Base-by-base conservation (phyloP, 306 rosid species). In the Castanopsis chinensis region DNA sequence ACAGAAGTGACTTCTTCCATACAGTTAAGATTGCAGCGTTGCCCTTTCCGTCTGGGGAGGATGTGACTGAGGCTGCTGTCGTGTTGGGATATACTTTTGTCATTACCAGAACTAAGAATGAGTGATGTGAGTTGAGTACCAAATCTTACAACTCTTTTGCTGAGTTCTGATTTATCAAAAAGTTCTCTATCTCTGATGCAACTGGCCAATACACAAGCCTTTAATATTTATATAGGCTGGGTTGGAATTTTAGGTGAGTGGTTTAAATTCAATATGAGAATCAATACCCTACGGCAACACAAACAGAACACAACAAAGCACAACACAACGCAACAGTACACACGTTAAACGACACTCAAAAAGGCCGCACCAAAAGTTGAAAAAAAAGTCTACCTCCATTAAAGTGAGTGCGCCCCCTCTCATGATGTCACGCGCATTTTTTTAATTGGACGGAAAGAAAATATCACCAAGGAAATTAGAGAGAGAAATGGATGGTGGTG, bases 1-100 rank as follows among this genome's bases (percentile, higher is more conserved):
- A 75, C 70, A 93, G 43, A 67, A 93, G 82, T 3, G 96, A 93
- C 87, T 93, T 93, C 72, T 87, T 93, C 97, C 97, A 93, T 61
- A 93, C 94, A 0, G 97, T 93, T 0, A 92, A 77, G 4, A 81
- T 81, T 19, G 67, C 83, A 6, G 77, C 78, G 63, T 33, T 54
- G 2, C 23, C 79, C 3, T 43, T 64, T 2, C 25, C 81, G 21
- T 19, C 25, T 21, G 28, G 64, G 51, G 49, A 11, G 64, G 80
- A 9, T 33, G 80, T 43, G 14, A 52, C 74, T 3, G 19, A 79
- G 17, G 45, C 76, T 69, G 82, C 53, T 6, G 79, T 49, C 4
- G 82, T 72, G 69, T 88, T 91, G 37, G 96, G 97, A 76, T 84
- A 85, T 30, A 93, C 90, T 80, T 88, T 91, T 21, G 90, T 89